Conservation (phyloP, 768 basidiomycete species). For the Tephrocybe sp. region DNA sequence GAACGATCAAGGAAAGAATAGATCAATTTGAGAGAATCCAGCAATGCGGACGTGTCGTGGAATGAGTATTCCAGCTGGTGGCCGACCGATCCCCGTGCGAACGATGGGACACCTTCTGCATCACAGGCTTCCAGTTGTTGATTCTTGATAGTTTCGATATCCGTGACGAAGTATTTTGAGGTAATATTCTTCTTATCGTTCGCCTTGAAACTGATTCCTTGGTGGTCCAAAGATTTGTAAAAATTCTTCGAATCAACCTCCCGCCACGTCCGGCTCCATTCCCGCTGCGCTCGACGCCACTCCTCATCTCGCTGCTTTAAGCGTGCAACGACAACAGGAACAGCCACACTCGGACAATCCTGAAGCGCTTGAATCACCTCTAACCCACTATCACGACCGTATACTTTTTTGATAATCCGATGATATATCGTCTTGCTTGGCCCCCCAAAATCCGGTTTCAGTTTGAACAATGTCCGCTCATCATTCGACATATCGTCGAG, state of each 20-base stretch:
- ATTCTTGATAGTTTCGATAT: conserved; percentile 70
- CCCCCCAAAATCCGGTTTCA: conserved; percentile 89
- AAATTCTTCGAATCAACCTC: conserved; percentile 97
- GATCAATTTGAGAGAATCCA: conserved; percentile 87
- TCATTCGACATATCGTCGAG: conserved; percentile 88
- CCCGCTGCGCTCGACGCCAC: conserved; percentile 90
- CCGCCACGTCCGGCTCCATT: conserved; percentile 96
- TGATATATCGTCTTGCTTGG: conserved; percentile 85
- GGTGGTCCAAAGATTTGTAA: conserved; percentile 96
- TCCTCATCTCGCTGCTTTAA: conserved; percentile 95
- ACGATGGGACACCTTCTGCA: conserved; percentile 33
- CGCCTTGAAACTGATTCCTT: conserved; percentile 90
- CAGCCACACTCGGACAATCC: conserved; percentile 85
- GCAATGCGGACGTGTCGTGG: conserved; percentile 74
- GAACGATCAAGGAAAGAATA: conserved; percentile 90
- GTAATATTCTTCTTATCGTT: conserved; percentile 95
- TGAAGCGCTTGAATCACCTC: conserved; percentile 87
- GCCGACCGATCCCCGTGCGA: conserved; percentile 46
- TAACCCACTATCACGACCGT: conserved; percentile 71
- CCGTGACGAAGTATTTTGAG: conserved; percentile 74
- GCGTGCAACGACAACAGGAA: conserved; percentile 87
- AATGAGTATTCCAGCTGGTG: conserved; percentile 81
- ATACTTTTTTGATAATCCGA: conserved; percentile 90
- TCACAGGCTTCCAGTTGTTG: conserved; percentile 48
- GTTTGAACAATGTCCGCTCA: conserved; percentile 76